phyloP scores from a whole-genome alignment of 805 yeast species.

The Wickerhamiella vanderwaltii region DNA sequence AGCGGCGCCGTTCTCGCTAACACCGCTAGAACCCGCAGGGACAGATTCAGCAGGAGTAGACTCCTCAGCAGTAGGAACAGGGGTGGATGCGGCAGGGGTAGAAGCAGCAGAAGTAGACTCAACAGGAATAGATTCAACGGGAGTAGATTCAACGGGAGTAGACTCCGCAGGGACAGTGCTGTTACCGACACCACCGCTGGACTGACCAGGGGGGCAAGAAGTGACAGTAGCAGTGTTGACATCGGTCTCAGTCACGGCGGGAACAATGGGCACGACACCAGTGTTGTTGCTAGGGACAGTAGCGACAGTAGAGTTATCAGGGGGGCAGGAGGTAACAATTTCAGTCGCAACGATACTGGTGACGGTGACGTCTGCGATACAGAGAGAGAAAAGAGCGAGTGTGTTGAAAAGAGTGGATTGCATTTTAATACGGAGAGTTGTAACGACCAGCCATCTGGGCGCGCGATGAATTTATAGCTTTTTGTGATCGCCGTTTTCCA shows the following conservation, averaged over 20 bases:
- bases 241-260: neutral
- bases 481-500: too few species aligned
- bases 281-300: too few species aligned
- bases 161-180: neutral
- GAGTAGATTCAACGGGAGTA: neutral
- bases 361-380: slow-evolving; percentile 3
- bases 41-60: slow-evolving; percentile 1
- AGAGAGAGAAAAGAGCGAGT: slow-evolving; percentile 4
- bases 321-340: slow-evolving; percentile 7
- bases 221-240: neutral
- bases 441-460: too few species aligned
- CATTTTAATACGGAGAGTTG: neutral
- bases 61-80: slow-evolving; percentile 1
- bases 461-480: too few species aligned
- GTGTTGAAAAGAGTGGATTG: slow-evolving; percentile 4
- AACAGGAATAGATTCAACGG: slow-evolving; percentile 3
- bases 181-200: neutral
- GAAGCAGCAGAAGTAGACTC: slow-evolving; percentile 3
- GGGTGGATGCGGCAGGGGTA: neutral
- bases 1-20: slow-evolving; percentile 7
- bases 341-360: slow-evolving; percentile 1
- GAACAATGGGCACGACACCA: too few species aligned
- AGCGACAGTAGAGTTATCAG: slow-evolving; percentile 1
- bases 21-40: neutral
- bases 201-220: slow-evolving; percentile 2